phyloP scores from a whole-genome alignment of 345 rosid genomes.

The Noccaea bulbosa region DNA sequence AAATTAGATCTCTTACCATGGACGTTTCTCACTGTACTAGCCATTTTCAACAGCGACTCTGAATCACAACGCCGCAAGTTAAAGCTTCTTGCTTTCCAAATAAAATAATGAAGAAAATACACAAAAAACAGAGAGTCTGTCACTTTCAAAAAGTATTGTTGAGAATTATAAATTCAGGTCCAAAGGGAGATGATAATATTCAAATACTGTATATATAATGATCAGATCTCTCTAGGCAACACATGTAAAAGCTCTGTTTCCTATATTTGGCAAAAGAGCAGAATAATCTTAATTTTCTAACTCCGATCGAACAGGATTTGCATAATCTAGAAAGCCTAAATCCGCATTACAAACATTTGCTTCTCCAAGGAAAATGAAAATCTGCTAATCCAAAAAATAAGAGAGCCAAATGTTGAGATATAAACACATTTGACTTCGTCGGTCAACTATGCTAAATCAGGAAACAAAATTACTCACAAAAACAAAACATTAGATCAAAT shows the following conservation, averaged over 20 bases:
- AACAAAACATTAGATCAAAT: slow-evolving; percentile 25
- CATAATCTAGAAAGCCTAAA: background rate
- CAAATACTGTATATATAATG: background rate
- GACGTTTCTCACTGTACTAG: slow-evolving; percentile 55
- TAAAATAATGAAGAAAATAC: slow-evolving; percentile 3
- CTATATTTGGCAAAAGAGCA: too few relatives aligned
- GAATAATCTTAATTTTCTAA: slow-evolving; percentile 1
- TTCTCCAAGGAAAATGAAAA: background rate
- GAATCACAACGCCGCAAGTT: slow-evolving; percentile 12
- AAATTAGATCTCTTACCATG: slow-evolving; percentile 68
- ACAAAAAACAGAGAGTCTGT: slow-evolving; percentile 21
- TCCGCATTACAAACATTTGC: background rate
- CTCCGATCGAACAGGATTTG: background rate
- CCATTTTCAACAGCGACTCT: slow-evolving; percentile 44
- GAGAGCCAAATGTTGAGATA: background rate
- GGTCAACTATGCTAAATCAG: slow-evolving; percentile 42
- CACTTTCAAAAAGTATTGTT: background rate
- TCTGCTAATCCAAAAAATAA: too few relatives aligned
- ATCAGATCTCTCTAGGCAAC: slow-evolving; percentile 21
- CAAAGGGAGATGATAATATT: background rate
- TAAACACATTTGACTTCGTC: slow-evolving; percentile 25
- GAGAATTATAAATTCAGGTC: background rate
- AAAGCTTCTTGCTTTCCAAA: slow-evolving; percentile 10
- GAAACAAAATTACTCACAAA: slow-evolving; percentile 25
- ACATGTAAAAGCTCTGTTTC: too few relatives aligned